Conservation (phyloP, 345 rosid species). For the Linum trigynum region DNA sequence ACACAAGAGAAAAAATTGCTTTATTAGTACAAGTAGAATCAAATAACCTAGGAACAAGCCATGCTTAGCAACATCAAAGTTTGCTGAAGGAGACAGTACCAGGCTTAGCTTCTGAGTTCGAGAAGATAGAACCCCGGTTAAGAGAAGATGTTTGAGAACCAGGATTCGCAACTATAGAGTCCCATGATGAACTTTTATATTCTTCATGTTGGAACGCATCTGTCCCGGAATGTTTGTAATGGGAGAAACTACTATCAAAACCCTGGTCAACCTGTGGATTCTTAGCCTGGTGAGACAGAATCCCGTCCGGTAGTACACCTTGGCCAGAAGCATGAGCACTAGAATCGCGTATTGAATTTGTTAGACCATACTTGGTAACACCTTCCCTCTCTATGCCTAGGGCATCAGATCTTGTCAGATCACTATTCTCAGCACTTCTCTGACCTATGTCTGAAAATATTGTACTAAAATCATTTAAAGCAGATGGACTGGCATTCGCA, state of each 20-base stretch:
- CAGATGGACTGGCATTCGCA: conserved; percentile 14
- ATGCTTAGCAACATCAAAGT: conserved; percentile 4
- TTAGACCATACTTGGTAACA: conserved; percentile 24
- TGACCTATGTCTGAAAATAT: conserved; percentile 18
- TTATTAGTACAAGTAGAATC: conserved; percentile 8
- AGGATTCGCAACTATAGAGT: conserved; percentile 15
- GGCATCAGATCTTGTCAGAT: conserved; percentile 22
- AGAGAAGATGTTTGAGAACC: conserved; percentile 14
- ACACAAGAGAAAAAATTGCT: conserved; percentile 11
- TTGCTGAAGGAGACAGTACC: conserved; percentile 31
- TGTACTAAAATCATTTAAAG: conserved; percentile 28
- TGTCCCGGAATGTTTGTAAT: conserved; percentile 19
- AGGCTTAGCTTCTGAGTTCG: conserved; percentile 22
- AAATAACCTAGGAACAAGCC: conserved; percentile 7
- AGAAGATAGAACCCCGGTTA: conserved; percentile 25
- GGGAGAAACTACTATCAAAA: conserved; percentile 18
- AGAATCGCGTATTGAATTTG: conserved; percentile 27
- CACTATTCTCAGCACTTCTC: conserved; percentile 24
- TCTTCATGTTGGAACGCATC: conserved; percentile 28
- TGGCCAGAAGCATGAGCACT: conserved; percentile 18
- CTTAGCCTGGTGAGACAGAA: conserved; percentile 15
- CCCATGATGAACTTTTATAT: conserved; percentile 25
- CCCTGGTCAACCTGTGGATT: conserved; percentile 28
- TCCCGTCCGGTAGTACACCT: conserved; percentile 19
- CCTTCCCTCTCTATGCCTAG: conserved; percentile 24